Evolutionary conservation across 495 filamentous ascomycete genomes (phyloP).

Genomic region (Talaromyces nanjingensis): DNA sequence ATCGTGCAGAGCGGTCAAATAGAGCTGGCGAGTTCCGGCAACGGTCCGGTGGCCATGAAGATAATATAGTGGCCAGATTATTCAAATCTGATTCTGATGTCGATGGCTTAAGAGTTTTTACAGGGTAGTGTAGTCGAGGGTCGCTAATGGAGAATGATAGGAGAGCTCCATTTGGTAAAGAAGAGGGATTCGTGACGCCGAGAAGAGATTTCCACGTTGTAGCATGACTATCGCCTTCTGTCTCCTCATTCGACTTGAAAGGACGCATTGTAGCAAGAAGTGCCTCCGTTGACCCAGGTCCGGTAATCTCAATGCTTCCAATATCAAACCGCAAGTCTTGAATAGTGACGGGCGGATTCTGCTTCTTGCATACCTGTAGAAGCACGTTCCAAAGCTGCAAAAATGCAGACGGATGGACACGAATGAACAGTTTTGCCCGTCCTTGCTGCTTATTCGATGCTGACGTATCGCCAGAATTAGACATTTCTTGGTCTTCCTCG

Average conservation of each 20-base stretch:
- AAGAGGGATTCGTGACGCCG: conserved; percentile 66
- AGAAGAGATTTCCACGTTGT: conserved; percentile 56
- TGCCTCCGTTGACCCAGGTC: conserved; percentile 77
- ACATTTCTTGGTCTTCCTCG: conserved; percentile 33
- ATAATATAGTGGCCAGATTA: conserved; percentile 49
- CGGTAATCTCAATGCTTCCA: conserved; percentile 84
- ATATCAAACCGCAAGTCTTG: conserved; percentile 92
- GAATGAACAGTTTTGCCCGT: conserved; percentile 49
- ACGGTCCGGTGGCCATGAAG: conserved; percentile 64
- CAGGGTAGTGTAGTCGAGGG: conserved; percentile 71
- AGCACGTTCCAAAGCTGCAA: conserved; percentile 74
- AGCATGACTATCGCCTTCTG: conserved; percentile 35
- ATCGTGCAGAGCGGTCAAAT: conserved; percentile 61
- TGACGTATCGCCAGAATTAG: conserved; percentile 18
- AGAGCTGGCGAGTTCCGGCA: conserved; percentile 46
- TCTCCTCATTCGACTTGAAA: conserved; percentile 20
- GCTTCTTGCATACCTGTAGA: conserved; percentile 59
- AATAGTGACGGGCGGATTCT: conserved; percentile 65
- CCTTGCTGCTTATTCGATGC: conserved; percentile 21
- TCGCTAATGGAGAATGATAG: conserved; percentile 69
- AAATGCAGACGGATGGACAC: conserved; percentile 86
- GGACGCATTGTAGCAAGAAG: conserved; percentile 67
- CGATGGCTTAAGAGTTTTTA: conserved; percentile 30
- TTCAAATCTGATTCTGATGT: conserved; percentile 33
- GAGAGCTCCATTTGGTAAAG: conserved; percentile 65